These are phyloP conservation scores for Baorangia bicolor DNA, from an alignment of 768 basidiomycete species.

Conservation along the genomic window DNA sequence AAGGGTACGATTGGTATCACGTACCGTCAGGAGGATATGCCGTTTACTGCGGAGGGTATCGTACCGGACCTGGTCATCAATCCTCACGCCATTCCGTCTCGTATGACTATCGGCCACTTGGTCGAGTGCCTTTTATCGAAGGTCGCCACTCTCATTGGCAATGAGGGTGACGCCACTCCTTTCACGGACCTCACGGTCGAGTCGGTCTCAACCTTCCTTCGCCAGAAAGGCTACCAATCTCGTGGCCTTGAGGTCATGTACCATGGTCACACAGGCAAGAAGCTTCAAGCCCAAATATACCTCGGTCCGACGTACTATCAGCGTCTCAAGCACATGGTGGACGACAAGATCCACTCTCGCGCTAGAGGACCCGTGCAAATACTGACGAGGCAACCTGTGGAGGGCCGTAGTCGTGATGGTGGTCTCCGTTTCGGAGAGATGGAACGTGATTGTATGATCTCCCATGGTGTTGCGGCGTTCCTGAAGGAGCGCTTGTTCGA, in stretches of 20 bases:
- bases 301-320: constrained; percentile 99
- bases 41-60: constrained; percentile 95
- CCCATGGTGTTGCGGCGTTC: constrained; percentile 98
- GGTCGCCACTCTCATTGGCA: constrained; percentile 92
- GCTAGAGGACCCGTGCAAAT: constrained; percentile 98
- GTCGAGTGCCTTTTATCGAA: constrained; percentile 98
- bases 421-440: constrained; percentile 99
- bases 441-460: constrained; percentile 99
- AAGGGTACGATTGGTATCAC: constrained; percentile 99
- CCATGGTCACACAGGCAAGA: constrained; percentile 97
- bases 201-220: constrained; percentile 89
- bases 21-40: constrained; percentile 99
- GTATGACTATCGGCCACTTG: constrained; percentile 99
- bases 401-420: constrained; percentile 98
- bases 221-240: constrained; percentile 91
- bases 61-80: constrained; percentile 98
- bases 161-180: constrained; percentile 97
- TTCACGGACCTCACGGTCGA: constrained; percentile 99
- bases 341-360: constrained; percentile 98
- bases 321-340: constrained; percentile 99
- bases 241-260: constrained; percentile 98
- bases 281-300: constrained; percentile 97
- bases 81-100: constrained; percentile 98
- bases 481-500: constrained; percentile 96
- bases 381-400: constrained; percentile 94